Base-by-base conservation (phyloP, 176 grass and related monocot genomes). In the Pontederia paniculata region DNA sequence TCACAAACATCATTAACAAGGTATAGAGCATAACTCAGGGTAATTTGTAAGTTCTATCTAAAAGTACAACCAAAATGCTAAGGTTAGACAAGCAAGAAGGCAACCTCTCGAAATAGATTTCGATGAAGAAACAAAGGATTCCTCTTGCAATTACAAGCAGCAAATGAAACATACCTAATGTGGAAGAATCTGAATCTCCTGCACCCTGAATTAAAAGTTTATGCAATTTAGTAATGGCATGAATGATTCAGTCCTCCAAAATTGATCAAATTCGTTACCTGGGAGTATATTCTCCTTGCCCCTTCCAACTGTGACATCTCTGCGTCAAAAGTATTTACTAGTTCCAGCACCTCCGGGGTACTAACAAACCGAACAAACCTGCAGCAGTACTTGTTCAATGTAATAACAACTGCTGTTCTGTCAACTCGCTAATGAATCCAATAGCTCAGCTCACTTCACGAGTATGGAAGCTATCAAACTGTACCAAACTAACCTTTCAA, bases 321-420 rank as follows among this genome's bases (percentile, higher is more conserved):
- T 0, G 76, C 73, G 70, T 98, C 94, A n/a, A 84, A 88, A 9
- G 80, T 82, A 48, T 84, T 88, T 12, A 72, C 87, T 67, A 88
- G 66, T 73, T 93, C 94, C 66, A 98, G 70, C 42, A 98, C 83
- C 75, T 98, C 94, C 17, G 94, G 94, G 3, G 94, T 98, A 79
- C 86, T 98, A 43, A 98, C 94, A 23, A 98, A 98, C 18, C 94
- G 80, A 73, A 98, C 94, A 67, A 98, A 98, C 66, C 94, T 98
- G 68, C 61, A 44, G 68, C 69, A 76, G 57, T 62, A 57, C 31
- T 59, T 59, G 57, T 47, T 62, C 43, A 44, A 42, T 43, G n/a
- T 8, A 37, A 62, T 6, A 44, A 6, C 21, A 45, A 10, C 15
- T 46, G 4, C 14, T 37, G 8, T 21, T 13, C 9, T 5, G 42